Evolutionary conservation across 2,329 filamentous ascomycete species (phyloP).

Genomic region (Talaromyces funiculosus): DNA sequence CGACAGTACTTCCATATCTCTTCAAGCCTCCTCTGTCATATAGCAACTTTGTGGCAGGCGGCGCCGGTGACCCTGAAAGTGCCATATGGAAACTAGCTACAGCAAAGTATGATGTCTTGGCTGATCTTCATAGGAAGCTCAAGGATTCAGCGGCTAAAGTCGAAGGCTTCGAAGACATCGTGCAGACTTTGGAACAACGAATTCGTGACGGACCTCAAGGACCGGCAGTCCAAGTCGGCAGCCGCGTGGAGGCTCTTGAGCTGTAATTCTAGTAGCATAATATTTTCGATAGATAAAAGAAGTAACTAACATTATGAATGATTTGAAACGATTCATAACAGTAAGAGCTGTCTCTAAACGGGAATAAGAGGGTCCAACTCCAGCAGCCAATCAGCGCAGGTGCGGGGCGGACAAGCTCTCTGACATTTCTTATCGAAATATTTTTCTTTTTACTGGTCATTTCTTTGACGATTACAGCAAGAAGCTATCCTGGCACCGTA

Average conservation of each 20-base stretch:
- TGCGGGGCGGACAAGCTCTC: slow-evolving; percentile 22
- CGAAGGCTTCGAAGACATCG: slow-evolving; percentile 35
- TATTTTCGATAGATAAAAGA: not conserved
- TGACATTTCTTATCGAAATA: slow-evolving; percentile 9
- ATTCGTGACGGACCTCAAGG: slow-evolving; percentile 40
- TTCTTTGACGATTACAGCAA: not conserved
- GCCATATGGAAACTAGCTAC: slow-evolving; percentile 53
- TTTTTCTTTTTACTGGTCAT: slow-evolving; percentile 17
- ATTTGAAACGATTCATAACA: not conserved
- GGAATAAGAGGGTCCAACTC: not conserved
- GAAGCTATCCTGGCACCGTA: not conserved
- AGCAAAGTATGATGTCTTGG: slow-evolving; percentile 53
- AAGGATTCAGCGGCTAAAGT: slow-evolving; percentile 29
- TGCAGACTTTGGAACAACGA: slow-evolving; percentile 35
- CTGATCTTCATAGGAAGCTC: slow-evolving; percentile 43
- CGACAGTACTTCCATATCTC: slow-evolving; percentile 50
- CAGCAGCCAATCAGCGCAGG: slow-evolving; percentile 4
- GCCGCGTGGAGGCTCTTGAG: slow-evolving; percentile 33
- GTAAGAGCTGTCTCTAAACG: not conserved
- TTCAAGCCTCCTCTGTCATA: slow-evolving; percentile 54
- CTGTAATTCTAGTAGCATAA: slow-evolving; percentile 18
- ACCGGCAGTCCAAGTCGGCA: slow-evolving; percentile 26
- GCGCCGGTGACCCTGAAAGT: slow-evolving; percentile 52
- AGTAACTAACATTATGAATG: not conserved
- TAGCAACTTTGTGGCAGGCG: slow-evolving; percentile 53